Percentiles rank a stretch among this genome's conserved stretches.
phyloP scores from a whole-genome alignment of 371 early-diverging fungal genomes.

The Capillidium heterosporum region DNA sequence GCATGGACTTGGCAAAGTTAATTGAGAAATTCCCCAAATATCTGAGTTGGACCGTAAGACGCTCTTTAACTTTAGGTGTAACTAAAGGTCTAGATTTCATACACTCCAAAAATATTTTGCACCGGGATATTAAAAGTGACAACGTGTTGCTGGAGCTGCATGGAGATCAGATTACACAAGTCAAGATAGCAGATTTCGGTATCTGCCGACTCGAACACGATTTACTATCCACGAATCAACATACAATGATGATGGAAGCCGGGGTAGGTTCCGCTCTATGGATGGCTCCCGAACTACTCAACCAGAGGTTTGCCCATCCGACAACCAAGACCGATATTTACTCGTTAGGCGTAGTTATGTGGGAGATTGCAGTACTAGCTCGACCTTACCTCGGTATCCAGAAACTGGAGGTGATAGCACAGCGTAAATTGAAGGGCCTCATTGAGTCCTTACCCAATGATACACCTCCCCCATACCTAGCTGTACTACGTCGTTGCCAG shows the following conservation, averaged over 20 bases:
- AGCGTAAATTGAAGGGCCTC: not conserved
- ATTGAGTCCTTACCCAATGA: not conserved
- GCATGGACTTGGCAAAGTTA: slow-evolving; percentile 5
- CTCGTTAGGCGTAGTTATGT: slow-evolving; percentile 5
- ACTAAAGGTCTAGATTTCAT: slow-evolving; percentile 14
- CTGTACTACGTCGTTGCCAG: slow-evolving; percentile 1
- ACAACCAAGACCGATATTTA: slow-evolving; percentile 5
- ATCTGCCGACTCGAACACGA: slow-evolving; percentile 6
- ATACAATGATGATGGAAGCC: not conserved
- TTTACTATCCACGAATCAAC: not conserved
- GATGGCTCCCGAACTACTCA: slow-evolving; percentile 4
- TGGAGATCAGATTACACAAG: slow-evolving; percentile 25
- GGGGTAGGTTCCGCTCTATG: slow-evolving; percentile 1
- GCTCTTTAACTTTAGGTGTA: not conserved
- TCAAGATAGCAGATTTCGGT: slow-evolving; percentile 43
- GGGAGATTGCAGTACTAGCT: slow-evolving; percentile 1
- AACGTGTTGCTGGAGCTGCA: slow-evolving; percentile 72
- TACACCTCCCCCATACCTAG: not conserved
- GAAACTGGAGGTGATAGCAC: not conserved
- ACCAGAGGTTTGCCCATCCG: not conserved
- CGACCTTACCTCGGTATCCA: not conserved
- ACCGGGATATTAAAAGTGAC: slow-evolving; percentile 93
- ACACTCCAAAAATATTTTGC: slow-evolving; percentile 81
- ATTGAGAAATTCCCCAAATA: not conserved
- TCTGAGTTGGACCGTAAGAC: not conserved